Evolutionary conservation across 441 rosid species (phyloP).

Genomic region (Geranium incanum): DNA sequence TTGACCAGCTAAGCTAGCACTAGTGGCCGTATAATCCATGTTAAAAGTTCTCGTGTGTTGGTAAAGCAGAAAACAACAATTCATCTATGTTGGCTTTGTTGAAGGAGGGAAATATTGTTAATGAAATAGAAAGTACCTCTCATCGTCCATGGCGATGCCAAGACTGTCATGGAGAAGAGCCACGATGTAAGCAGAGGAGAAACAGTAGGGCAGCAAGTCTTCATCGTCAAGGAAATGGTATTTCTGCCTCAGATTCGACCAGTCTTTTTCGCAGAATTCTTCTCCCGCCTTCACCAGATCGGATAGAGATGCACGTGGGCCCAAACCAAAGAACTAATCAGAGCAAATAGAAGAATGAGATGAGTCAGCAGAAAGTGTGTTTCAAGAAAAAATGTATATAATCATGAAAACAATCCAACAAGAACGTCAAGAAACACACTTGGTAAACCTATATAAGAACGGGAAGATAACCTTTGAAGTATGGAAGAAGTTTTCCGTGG

Average conservation of each 20-base stretch:
- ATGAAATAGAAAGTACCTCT: constrained; percentile 37
- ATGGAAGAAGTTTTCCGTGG: constrained; percentile 75
- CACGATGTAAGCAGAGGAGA: constrained; percentile 86
- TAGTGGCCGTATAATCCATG: too few species aligned
- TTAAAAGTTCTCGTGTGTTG: too few species aligned
- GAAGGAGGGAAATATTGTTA: not conserved
- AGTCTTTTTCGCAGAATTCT: constrained; percentile 75
- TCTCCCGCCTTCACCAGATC: constrained; percentile 53
- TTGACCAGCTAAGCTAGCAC: too few species aligned
- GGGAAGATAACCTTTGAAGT: constrained; percentile 57
- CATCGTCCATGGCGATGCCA: constrained; percentile 67
- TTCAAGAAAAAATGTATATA: not conserved
- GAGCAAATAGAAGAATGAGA: constrained; percentile 16
- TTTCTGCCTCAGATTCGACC: constrained; percentile 58
- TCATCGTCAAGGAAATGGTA: constrained; percentile 53
- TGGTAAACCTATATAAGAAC: not conserved
- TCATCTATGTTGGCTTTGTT: not conserved
- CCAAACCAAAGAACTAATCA: constrained; percentile 67
- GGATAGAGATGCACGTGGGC: constrained; percentile 45
- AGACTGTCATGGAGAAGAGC: constrained; percentile 88
- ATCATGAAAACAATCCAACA: not conserved
- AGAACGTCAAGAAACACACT: constrained; percentile 10
- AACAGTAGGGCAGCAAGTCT: constrained; percentile 71
- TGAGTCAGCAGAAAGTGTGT: not conserved
- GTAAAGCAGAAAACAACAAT: too few species aligned